Percentiles rank a stretch among this genome's conserved stretches.
phyloP scores from a whole-genome alignment of 805 yeast species.

The Starmerella bacillaris region DNA sequence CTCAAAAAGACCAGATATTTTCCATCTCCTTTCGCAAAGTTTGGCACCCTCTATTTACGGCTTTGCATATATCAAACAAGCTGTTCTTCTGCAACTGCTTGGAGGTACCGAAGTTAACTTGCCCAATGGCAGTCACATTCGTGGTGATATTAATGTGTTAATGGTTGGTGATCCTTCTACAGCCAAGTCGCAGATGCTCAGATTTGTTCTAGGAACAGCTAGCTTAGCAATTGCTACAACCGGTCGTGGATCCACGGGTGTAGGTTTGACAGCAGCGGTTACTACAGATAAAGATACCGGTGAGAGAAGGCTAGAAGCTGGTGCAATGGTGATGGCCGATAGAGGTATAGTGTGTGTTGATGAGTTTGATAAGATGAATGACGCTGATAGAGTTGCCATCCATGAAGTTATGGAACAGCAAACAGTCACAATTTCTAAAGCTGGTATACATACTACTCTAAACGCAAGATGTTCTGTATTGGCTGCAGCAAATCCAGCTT shows the following conservation, averaged over 20 bases:
- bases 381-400: conserved; percentile 89
- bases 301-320: conserved; percentile 89
- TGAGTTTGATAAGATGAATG: conserved; percentile 97
- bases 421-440: conserved; percentile 93
- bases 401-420: conserved; percentile 99
- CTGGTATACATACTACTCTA: conserved; percentile 90
- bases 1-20: conserved; percentile 50
- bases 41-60: conserved; percentile 95
- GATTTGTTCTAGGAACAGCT: conserved; percentile 90
- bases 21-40: conserved; percentile 64
- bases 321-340: conserved; percentile 98
- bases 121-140: conserved; percentile 85
- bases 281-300: conserved; percentile 94
- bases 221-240: conserved; percentile 92
- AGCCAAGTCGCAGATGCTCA: conserved; percentile 86
- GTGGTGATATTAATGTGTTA: conserved; percentile 90
- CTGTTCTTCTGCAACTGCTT: conserved; percentile 71
- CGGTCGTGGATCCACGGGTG: conserved; percentile 99
- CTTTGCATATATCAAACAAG: conserved; percentile 75
- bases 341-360: conserved; percentile 95
- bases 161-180: conserved; percentile 99
- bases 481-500: conserved; percentile 96
- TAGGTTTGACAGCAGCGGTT: conserved; percentile 97
- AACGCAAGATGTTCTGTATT: conserved; percentile 93
- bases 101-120: conserved; percentile 92